Evolutionary conservation across 257 asterid species (phyloP).

Genomic region (Solanum medicagineum): DNA sequence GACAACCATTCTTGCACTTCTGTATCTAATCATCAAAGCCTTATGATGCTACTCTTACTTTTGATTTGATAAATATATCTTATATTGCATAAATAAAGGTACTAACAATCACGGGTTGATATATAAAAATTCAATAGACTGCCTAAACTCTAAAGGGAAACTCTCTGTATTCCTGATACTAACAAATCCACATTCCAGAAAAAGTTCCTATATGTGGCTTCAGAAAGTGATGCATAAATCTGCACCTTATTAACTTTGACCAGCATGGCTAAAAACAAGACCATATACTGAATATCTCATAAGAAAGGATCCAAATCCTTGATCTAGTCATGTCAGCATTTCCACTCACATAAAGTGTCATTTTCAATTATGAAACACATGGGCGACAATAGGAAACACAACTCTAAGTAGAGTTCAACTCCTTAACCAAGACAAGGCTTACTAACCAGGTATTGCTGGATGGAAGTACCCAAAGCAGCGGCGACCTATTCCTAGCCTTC

Average conservation of each 20-base stretch:
- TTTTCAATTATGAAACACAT: not conserved
- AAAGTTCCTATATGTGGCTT: not conserved
- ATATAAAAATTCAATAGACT: not conserved
- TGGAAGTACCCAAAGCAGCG: slow-evolving; percentile 93
- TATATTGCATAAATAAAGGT: not conserved
- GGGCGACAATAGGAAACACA: not conserved
- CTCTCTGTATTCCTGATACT: not conserved
- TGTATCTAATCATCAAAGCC: not conserved
- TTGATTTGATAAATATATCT: not conserved
- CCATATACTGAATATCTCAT: not conserved
- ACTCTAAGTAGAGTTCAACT: not conserved
- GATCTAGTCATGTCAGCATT: not conserved
- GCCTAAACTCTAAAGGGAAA: not conserved
- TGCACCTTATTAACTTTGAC: not conserved
- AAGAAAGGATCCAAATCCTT: not conserved
- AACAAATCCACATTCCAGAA: not conserved
- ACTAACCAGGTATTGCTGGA: slow-evolving; percentile 88
- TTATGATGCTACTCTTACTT: not conserved
- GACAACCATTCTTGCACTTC: not conserved
- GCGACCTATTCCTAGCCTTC: slow-evolving; percentile 88
- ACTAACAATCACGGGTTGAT: not conserved
- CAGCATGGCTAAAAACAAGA: not conserved
- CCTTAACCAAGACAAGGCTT: slow-evolving; percentile 3
- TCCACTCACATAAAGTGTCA: not conserved
- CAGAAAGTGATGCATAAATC: not conserved